phyloP scores from a whole-genome alignment of 1,284 basidiomycete species.

The Phellinidium pouzarii region DNA sequence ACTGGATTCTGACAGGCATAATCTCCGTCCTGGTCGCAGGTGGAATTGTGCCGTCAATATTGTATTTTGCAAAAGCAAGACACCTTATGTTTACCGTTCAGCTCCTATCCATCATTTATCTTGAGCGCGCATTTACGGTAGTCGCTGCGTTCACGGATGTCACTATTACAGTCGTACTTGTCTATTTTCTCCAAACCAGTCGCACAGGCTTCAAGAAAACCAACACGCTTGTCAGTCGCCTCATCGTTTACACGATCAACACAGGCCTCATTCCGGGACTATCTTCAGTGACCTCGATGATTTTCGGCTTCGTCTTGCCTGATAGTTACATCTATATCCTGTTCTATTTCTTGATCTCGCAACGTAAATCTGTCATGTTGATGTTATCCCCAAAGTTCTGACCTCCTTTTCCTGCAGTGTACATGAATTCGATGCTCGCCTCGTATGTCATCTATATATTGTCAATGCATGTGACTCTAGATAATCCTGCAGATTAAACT shows the following conservation, averaged over 20 bases:
- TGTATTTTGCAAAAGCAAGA: neutral
- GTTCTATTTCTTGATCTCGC: neutral
- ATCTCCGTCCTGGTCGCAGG: neutral
- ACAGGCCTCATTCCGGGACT: conserved; percentile 12
- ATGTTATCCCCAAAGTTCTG: neutral
- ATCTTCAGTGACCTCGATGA: neutral
- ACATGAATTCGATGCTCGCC: neutral
- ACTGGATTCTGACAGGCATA: conserved; percentile 5
- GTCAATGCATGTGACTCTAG: neutral
- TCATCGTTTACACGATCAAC: conserved; percentile 9
- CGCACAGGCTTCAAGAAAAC: conserved; percentile 8
- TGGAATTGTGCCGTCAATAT: neutral
- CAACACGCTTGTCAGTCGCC: conserved; percentile 1
- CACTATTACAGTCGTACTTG: conserved; percentile 1
- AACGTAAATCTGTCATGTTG: neutral
- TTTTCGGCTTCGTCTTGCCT: neutral
- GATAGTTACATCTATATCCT: neutral
- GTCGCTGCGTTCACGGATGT: neutral
- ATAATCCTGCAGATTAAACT: neutral
- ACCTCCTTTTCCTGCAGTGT: neutral
- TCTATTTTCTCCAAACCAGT: conserved; percentile 2
- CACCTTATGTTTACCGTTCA: neutral
- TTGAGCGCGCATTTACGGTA: neutral
- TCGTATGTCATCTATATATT: neutral
- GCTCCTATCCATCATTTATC: neutral